Evolutionary conservation across 2,329 filamentous ascomycete genomes (phyloP).

Genomic region (Pestalotiopsis sp.): DNA sequence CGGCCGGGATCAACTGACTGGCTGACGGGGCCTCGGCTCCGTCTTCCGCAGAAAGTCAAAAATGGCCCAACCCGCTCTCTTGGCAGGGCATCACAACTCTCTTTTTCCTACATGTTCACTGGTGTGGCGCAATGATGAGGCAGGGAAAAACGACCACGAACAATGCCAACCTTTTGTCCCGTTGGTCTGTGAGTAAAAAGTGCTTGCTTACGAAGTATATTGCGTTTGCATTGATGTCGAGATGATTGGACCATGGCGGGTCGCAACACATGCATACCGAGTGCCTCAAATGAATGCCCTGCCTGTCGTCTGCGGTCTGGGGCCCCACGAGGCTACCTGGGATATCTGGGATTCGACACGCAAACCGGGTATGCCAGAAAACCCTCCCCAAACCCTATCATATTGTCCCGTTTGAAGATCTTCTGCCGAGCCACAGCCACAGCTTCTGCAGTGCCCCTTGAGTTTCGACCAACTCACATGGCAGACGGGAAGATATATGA

Average conservation of each 20-base stretch:
- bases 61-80: not conserved
- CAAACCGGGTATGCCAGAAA: slow-evolving; percentile 6
- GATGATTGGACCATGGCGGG: not conserved
- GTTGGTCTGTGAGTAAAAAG: not conserved
- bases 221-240: not conserved
- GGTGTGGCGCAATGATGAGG: not conserved
- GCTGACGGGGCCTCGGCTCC: not conserved
- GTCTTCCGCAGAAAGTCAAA: slow-evolving; percentile 5
- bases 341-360: slow-evolving; percentile 3
- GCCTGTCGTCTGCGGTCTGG: not conserved
- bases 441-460: not conserved
- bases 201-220: not conserved
- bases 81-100: not conserved
- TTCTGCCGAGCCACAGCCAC: not conserved
- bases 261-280: not conserved
- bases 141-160: not conserved
- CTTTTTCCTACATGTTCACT: not conserved
- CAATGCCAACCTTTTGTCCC: not conserved
- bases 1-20: not conserved
- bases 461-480: not conserved
- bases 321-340: slow-evolving; percentile 1
- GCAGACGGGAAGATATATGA: not conserved
- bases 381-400: not conserved
- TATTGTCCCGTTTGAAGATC: slow-evolving; percentile 6
- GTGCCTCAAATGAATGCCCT: not conserved